Conservation (phyloP, 2,329 filamentous ascomycete genomes). For the Westerdykella sp. region DNA sequence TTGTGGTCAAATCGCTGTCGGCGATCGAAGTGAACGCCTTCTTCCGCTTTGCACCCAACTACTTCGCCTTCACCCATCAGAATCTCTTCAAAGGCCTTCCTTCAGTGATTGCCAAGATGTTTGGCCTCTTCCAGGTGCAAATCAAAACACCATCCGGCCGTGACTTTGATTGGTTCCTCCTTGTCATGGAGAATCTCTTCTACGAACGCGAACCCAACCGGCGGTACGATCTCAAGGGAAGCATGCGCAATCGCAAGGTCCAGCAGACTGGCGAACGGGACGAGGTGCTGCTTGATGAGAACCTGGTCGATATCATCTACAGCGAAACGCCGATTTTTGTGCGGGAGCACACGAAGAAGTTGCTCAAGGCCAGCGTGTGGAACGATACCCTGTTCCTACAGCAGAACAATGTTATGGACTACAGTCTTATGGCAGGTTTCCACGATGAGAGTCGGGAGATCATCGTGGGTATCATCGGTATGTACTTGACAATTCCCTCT, state of each 20-base stretch:
- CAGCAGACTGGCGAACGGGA: constrained; percentile 92
- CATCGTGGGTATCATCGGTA: constrained; percentile 83
- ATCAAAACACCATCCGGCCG: constrained; percentile 95
- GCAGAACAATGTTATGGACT: constrained; percentile 97
- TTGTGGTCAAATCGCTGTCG: constrained; percentile 87
- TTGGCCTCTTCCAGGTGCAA: constrained; percentile 94
- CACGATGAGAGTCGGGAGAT: constrained; percentile 80
- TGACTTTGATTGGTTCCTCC: constrained; percentile 88
- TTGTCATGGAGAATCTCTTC: constrained; percentile 97
- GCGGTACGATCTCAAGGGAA: constrained; percentile 84
- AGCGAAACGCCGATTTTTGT: constrained; percentile 85
- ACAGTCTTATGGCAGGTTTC: constrained; percentile 96
- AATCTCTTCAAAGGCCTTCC: constrained; percentile 88
- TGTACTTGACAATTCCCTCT: neutral
- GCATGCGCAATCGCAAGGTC: constrained; percentile 97
- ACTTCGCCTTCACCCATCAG: constrained; percentile 96
- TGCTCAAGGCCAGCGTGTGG: constrained; percentile 86
- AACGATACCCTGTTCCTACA: constrained; percentile 96
- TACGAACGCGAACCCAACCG: constrained; percentile 87
- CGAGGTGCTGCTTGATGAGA: constrained; percentile 93
- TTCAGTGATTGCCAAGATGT: constrained; percentile 97
- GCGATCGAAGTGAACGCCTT: constrained; percentile 91
- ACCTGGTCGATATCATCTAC: constrained; percentile 98
- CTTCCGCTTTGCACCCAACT: constrained; percentile 89
- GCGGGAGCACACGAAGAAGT: constrained; percentile 90